Base-by-base conservation (phyloP, 179 eudicot species). In the Beta macrorhiza region DNA sequence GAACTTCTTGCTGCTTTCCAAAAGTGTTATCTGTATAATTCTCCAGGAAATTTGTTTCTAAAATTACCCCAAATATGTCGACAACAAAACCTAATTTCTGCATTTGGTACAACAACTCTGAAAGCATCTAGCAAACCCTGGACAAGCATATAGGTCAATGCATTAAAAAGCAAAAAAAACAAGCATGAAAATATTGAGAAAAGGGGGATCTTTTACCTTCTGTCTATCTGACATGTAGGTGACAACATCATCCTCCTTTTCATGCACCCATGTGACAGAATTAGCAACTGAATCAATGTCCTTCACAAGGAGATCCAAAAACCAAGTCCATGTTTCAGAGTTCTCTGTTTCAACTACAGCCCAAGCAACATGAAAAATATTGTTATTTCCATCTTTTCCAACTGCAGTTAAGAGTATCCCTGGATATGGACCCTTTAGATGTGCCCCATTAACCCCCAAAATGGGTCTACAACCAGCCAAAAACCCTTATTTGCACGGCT, bases 401-500 rank as follows among this genome's bases (percentile, higher is more conserved):
- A 25, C 4, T 32, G 37, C 37, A 32, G 37, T 32, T 32, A 32
- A 32, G 37, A 32, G 37, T 32, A 32, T 32, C 37, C 37, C 37
- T 32, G 37, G 37, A 2, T 32, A 32, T 32, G 37, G 37, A 32
- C 37, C 37, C 37, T 2, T 32, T 32, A 32, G 37, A 32, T 32
- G 37, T 19, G 29, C 5, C 58, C 20, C 5, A 16, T 67, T 67
- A 53, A 75, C 0, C 37, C 37, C 37, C 37, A 32, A 32, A 32
- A 32, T 56, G 8, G 75, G 75, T 22, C 75, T 45, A 72, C 82
- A 61, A 10, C 82, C 61, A 5, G 19, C 65, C 44, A 79, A 11
- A 22, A 79, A 79, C 0, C 82, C 82, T 17, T 72, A 45, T 37
- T 79, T 79, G 2, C 68, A 59, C 2, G 77, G 70, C 16, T 14